Evolutionary conservation across 345 rosid genomes (phyloP).

Genomic region (Raphanus raphanistrum): DNA sequence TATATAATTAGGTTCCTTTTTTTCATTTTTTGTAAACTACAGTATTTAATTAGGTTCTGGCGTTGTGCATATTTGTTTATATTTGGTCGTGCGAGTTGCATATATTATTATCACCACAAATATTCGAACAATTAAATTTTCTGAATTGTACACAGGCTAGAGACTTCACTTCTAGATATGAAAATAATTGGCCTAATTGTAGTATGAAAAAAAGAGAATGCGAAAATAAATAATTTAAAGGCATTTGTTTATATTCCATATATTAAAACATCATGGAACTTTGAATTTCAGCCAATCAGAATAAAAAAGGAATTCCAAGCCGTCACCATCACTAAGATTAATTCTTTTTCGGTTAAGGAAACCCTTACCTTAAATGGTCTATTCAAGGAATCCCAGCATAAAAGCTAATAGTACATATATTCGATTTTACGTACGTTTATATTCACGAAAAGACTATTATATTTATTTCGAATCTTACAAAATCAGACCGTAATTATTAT

Average conservation of each 20-base stretch:
- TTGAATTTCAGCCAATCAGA: slow-evolving; percentile 24
- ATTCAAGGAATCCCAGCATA: slow-evolving; percentile 22
- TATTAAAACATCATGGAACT: slow-evolving; percentile 8
- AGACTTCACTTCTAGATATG: slow-evolving; percentile 5
- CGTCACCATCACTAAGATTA: slow-evolving; percentile 28
- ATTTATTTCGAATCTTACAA: neutral
- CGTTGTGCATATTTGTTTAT: too few species aligned
- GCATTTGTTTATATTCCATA: neutral
- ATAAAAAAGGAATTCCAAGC: neutral
- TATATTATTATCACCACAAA: too few species aligned
- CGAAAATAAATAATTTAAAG: neutral
- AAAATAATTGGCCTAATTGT: neutral
- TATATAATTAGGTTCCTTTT: too few species aligned
- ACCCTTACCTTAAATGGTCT: slow-evolving; percentile 32
- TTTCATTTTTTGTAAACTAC: too few species aligned
- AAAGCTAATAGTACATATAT: slow-evolving; percentile 17
- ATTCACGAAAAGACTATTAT: neutral
- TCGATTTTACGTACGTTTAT: slow-evolving; percentile 9
- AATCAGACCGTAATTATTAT: neutral
- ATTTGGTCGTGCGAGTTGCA: too few species aligned
- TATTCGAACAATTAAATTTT: too few species aligned
- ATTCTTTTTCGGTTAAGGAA: slow-evolving; percentile 37
- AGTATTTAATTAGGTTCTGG: too few species aligned
- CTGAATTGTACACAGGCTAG: too few species aligned
- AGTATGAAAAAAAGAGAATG: neutral